A percentile compares a stretch with the other conserved stretches of the same genome.
Evolutionary conservation across 2,329 filamentous ascomycete genomes (phyloP).

Genomic region (Pseudogymnoascus sp.): DNA sequence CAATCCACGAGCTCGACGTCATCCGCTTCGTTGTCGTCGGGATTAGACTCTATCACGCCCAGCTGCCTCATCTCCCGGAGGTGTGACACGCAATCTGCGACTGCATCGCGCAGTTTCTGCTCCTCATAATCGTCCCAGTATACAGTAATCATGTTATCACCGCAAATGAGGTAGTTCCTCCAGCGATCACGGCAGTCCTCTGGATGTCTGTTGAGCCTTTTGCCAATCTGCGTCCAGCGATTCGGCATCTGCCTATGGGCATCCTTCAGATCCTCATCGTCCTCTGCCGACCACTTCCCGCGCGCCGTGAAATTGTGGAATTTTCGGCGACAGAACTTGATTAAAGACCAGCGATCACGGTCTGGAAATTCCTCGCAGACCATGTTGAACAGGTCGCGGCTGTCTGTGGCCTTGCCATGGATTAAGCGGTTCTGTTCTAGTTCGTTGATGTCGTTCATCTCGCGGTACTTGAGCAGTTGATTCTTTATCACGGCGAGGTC

Average conservation of each 20-base stretch:
- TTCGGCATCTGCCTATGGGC: constrained; percentile 33
- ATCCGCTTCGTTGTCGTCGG: constrained; percentile 26
- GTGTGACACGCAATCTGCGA: constrained; percentile 42
- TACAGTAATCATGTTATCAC: constrained; percentile 40
- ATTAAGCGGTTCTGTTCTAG: constrained; percentile 40
- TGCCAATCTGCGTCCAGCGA: constrained; percentile 52
- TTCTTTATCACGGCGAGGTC: constrained; percentile 12
- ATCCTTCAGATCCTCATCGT: constrained; percentile 45
- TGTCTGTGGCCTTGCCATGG: constrained; percentile 25
- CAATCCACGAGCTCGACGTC: constrained; percentile 44
- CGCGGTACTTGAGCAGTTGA: constrained; percentile 36
- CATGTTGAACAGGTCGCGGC: constrained; percentile 40
- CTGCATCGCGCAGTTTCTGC: constrained; percentile 39
- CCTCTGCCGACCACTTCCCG: constrained; percentile 48
- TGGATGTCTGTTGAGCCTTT: constrained; percentile 53
- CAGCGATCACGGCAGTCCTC: constrained; percentile 63
- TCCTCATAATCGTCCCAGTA: constrained; percentile 57
- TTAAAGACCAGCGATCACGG: constrained; percentile 44
- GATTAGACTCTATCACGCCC: constrained; percentile 23
- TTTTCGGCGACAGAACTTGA: constrained; percentile 48
- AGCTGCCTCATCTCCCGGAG: constrained; percentile 34
- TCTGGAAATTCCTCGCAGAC: constrained; percentile 41
- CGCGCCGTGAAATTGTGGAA: constrained; percentile 58
- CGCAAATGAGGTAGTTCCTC: constrained; percentile 56
- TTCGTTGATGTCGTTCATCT: constrained; percentile 35